Percentiles rank a stretch among this genome's conserved stretches.
phyloP scores from a whole-genome alignment of 176 grass and related monocot species.

The Themeda triandra region DNA sequence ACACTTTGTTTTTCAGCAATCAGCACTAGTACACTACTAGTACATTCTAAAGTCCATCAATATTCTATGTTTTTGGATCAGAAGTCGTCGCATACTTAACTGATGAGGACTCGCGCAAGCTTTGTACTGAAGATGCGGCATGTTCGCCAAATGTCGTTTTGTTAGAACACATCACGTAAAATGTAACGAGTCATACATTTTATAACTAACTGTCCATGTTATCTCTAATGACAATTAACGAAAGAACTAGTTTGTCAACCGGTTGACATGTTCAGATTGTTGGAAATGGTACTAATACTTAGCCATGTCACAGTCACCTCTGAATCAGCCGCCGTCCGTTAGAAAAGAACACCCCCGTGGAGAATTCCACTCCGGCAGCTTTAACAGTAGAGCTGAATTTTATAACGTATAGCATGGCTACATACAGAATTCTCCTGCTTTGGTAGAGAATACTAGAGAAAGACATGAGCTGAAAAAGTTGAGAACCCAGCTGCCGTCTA shows the following conservation, averaged over 20 bases:
- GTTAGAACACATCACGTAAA: no score
- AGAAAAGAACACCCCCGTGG: background rate
- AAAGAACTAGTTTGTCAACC: constrained; percentile 8
- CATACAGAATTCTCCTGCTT: no score
- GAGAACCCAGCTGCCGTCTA: background rate
- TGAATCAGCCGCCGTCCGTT: background rate
- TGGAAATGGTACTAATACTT: background rate
- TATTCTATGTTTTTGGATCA: background rate
- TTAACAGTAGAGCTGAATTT: background rate
- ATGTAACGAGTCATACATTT: background rate
- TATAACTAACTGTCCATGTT: background rate
- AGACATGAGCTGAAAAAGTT: background rate
- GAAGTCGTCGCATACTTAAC: background rate
- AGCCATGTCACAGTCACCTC: background rate
- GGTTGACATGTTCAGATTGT: constrained; percentile 22
- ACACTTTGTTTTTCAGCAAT: background rate
- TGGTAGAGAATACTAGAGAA: background rate
- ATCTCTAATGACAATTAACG: background rate
- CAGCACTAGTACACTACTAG: no score
- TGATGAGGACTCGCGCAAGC: background rate
- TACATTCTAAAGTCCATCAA: background rate
- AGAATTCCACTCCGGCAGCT: background rate
- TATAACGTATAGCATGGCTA: no score
- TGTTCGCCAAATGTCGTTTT: constrained; percentile 17
- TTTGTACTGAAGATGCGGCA: background rate